phyloP scores from a whole-genome alignment of 2,329 filamentous ascomycete species.

The Xenoacremonium recifei region DNA sequence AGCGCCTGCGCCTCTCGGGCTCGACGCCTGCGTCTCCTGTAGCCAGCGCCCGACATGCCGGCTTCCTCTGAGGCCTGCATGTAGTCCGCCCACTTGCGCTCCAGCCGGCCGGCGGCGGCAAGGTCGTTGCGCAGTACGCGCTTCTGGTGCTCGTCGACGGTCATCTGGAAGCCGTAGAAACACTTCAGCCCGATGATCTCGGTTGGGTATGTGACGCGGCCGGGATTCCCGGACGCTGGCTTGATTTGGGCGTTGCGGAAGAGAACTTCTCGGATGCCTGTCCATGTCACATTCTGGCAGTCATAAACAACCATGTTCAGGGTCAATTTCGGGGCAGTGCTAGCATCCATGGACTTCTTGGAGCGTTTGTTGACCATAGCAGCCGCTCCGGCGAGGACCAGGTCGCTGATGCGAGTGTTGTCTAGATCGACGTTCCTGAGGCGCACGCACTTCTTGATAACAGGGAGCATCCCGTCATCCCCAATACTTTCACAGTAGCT shows the following conservation, averaged over 20 bases:
- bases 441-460: conserved; percentile 71
- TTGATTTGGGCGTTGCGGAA: conserved; percentile 78
- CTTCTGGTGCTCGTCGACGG: conserved; percentile 89
- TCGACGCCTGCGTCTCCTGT: conserved; percentile 69
- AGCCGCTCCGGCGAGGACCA: conserved; percentile 81
- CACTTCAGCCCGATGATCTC: conserved; percentile 87
- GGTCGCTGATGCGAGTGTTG: conserved; percentile 87
- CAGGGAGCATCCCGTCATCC: conserved; percentile 78
- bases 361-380: conserved; percentile 70
- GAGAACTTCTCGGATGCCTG: conserved; percentile 81
- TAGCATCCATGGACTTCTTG: conserved; percentile 37
- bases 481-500: conserved; percentile 87
- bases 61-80: conserved; percentile 92
- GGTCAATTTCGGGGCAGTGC: conserved; percentile 53
- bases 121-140: conserved; percentile 78
- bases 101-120: conserved; percentile 70
- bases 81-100: conserved; percentile 89
- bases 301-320: conserved; percentile 84
- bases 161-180: conserved; percentile 94
- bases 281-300: conserved; percentile 90
- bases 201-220: conserved; percentile 59
- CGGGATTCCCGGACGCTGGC: conserved; percentile 41
- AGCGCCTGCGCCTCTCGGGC: conserved; percentile 79
- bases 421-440: conserved; percentile 80
- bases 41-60: conserved; percentile 63